A percentile compares a stretch with the other conserved stretches of the same genome.
Conservation (phyloP, 208 protist genomes). For the Crithidia bombi region DNA sequence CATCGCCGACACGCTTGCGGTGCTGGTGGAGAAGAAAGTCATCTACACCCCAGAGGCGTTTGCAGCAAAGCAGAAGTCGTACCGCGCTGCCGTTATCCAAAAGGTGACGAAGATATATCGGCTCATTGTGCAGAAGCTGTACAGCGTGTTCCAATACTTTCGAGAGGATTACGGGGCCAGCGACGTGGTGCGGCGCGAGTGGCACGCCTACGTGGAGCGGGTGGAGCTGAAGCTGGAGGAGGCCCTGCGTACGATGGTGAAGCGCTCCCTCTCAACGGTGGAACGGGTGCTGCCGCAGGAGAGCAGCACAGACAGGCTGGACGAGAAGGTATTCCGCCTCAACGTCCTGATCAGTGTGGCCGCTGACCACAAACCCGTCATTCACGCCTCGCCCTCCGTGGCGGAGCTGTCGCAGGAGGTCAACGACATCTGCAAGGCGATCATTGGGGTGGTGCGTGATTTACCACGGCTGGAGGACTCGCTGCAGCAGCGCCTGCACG, state of each 20-base stretch:
- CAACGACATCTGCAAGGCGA: slow-evolving; percentile 91
- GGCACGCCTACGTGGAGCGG: slow-evolving; percentile 91
- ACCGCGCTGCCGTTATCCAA: slow-evolving; percentile 74
- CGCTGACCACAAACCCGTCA: slow-evolving; percentile 75
- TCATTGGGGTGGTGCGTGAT: slow-evolving; percentile 90
- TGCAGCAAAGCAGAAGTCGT: slow-evolving; percentile 78
- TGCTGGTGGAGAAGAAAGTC: slow-evolving; percentile 95
- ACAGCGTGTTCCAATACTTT: slow-evolving; percentile 90
- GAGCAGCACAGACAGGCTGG: slow-evolving; percentile 83
- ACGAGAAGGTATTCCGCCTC: slow-evolving; percentile 94
- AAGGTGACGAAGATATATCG: slow-evolving; percentile 85
- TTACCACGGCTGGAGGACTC: slow-evolving; percentile 92
- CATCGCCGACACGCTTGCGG: slow-evolving; percentile 93
- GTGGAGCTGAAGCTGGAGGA: slow-evolving; percentile 95
- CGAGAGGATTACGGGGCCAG: slow-evolving; percentile 87
- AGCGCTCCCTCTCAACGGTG: slow-evolving; percentile 93
- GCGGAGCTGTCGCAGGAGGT: slow-evolving; percentile 87
- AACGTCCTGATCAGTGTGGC: slow-evolving; percentile 93
- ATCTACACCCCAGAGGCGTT: slow-evolving; percentile 93
- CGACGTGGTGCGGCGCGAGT: slow-evolving; percentile 88
- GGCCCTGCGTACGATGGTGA: slow-evolving; percentile 94
- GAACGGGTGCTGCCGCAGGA: slow-evolving; percentile 92
- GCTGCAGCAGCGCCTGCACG: slow-evolving; percentile 50
- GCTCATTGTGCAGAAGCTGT: slow-evolving; percentile 86
- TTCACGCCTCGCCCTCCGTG: slow-evolving; percentile 93